These are phyloP conservation scores for Vitis labrusca DNA, from an alignment of 164 flowering plant species.

Conservation along the genomic window DNA sequence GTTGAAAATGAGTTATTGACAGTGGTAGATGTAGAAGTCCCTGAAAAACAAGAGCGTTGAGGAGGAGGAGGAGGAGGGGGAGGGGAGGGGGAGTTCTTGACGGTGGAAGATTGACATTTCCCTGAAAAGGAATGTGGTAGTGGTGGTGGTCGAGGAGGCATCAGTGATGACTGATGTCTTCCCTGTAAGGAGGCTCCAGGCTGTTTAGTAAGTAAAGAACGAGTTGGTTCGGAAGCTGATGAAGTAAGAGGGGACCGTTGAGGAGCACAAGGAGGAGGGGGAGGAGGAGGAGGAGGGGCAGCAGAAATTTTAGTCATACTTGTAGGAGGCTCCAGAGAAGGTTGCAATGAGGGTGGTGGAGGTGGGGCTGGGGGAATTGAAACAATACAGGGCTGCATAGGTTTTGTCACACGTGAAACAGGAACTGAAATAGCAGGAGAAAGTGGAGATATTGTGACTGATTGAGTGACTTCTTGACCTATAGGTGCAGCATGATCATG, in stretches of 20 bases:
- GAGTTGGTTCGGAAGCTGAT: background rate
- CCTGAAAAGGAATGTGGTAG: constrained; percentile 8
- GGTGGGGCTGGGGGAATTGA: constrained; percentile 21
- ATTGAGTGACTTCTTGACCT: constrained; percentile 18
- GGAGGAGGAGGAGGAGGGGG: constrained; percentile 22
- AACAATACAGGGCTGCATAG: constrained; percentile 7
- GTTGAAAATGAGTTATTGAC: background rate
- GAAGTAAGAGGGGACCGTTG: background rate
- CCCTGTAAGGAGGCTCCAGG: constrained; percentile 4
- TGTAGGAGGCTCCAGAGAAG: constrained; percentile 10
- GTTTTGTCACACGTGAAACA: constrained; percentile 10
- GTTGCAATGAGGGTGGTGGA: constrained; percentile 12
- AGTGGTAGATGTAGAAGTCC: background rate
- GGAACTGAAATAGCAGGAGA: constrained; percentile 22
- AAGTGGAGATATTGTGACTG: constrained; percentile 16
- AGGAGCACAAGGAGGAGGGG: background rate
- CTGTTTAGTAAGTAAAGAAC: constrained; percentile 9
- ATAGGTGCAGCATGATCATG: constrained; percentile 45
- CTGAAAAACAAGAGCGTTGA: constrained; percentile 11
- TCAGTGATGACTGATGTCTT: constrained; percentile 4
- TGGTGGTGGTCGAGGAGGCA: constrained; percentile 7
- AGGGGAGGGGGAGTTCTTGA: constrained; percentile 9
- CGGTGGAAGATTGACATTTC: constrained; percentile 12
- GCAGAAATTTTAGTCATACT: background rate
- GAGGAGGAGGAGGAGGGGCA: constrained; percentile 14